These are phyloP conservation scores for Sporobolomyces roseus DNA, from an alignment of 768 basidiomycete genomes.

Conservation along the genomic window DNA sequence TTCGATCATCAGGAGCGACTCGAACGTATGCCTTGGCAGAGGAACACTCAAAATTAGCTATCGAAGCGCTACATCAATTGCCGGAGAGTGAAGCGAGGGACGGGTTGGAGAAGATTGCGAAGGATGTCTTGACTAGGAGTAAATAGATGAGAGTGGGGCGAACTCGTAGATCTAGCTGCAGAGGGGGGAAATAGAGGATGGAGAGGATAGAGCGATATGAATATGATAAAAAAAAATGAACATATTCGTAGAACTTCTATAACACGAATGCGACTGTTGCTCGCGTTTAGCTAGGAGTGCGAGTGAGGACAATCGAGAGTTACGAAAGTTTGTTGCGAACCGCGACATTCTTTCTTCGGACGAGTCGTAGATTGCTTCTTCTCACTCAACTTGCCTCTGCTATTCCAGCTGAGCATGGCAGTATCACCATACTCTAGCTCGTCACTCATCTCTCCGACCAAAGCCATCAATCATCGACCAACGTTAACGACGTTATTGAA, in stretches of 20 bases:
- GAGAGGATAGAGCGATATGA: too few relatives aligned
- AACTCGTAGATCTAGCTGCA: too few relatives aligned
- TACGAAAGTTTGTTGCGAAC: too few relatives aligned
- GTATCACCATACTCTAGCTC: not conserved
- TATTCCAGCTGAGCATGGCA: not conserved
- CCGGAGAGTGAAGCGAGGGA: constrained; percentile 76
- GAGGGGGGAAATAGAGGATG: not conserved
- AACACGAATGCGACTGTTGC: too few relatives aligned
- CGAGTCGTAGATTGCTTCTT: too few relatives aligned
- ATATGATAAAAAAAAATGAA: too few relatives aligned
- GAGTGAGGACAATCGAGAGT: too few relatives aligned
- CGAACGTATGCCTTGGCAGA: constrained; percentile 73
- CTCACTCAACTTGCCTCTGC: not conserved
- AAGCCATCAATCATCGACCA: constrained; percentile 16
- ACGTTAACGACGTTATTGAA: constrained; percentile 24
- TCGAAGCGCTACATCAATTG: constrained; percentile 62
- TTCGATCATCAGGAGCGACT: constrained; percentile 67
- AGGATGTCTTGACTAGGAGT: constrained; percentile 32
- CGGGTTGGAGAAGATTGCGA: constrained; percentile 56
- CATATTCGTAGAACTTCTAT: too few relatives aligned
- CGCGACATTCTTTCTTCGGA: too few relatives aligned
- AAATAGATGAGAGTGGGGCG: too few relatives aligned
- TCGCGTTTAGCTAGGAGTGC: too few relatives aligned
- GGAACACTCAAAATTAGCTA: constrained; percentile 70
- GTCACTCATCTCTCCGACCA: not conserved